Evolutionary conservation across 2,329 filamentous ascomycete genomes (phyloP).

Genomic region (Epichloe elymi): DNA sequence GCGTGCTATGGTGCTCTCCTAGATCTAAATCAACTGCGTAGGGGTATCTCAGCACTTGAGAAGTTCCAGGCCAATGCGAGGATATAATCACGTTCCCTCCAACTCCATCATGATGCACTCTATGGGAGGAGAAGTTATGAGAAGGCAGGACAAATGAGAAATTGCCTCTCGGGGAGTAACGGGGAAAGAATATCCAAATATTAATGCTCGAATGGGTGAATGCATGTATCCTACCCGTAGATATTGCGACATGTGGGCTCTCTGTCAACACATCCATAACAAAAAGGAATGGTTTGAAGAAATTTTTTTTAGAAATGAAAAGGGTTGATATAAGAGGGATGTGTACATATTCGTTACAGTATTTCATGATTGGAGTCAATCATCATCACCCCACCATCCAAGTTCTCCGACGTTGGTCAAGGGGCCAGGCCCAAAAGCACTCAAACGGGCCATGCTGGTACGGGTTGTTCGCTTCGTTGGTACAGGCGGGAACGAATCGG

Average conservation of each 20-base stretch:
- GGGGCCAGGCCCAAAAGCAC: conserved; percentile 17
- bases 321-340: background rate
- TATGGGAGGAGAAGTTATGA: background rate
- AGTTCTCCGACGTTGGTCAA: conserved; percentile 14
- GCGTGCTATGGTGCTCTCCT: background rate
- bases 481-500: conserved; percentile 16
- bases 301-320: no score
- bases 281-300: background rate
- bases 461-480: conserved; percentile 12
- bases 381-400: conserved; percentile 30
- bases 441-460: conserved; percentile 26
- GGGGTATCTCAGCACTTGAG: conserved; percentile 2
- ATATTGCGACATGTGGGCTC: background rate
- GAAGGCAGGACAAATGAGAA: background rate
- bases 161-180: background rate
- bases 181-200: background rate
- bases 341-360: background rate
- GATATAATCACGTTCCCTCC: background rate
- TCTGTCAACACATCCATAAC: background rate
- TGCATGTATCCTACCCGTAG: background rate
- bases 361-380: conserved; percentile 9
- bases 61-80: background rate
- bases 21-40: background rate
- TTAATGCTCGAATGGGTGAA: background rate
- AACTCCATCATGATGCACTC: background rate